These are phyloP conservation scores for Sclerotinia borealis DNA, from an alignment of 2,329 filamentous ascomycete genomes.

Conservation along the genomic window DNA sequence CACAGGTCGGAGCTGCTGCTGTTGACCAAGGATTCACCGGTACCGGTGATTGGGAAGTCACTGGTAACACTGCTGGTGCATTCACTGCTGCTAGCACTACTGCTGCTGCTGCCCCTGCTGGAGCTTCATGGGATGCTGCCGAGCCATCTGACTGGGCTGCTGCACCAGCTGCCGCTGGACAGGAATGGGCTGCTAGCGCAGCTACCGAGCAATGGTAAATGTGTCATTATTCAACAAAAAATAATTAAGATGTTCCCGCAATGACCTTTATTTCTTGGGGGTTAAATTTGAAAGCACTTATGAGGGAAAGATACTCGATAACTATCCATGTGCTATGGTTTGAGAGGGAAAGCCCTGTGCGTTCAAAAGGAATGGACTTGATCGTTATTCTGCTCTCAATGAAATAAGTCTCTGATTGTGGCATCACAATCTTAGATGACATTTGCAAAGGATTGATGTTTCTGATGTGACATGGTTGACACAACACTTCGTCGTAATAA, in stretches of 20 bases:
- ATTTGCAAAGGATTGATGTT: constrained; percentile 6
- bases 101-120: constrained; percentile 50
- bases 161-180: constrained; percentile 39
- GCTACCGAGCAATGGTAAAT: constrained; percentile 33
- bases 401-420: constrained; percentile 9
- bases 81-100: constrained; percentile 54
- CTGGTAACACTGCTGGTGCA: constrained; percentile 57
- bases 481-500: not conserved
- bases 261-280: constrained; percentile 30
- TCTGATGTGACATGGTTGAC: not conserved
- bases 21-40: constrained; percentile 72
- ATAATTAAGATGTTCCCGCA: constrained; percentile 19
- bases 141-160: constrained; percentile 43
- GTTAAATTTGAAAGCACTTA: constrained; percentile 71
- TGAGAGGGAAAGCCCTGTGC: constrained; percentile 97
- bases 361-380: constrained; percentile 46
- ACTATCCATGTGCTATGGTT: constrained; percentile 38
- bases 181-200: constrained; percentile 51
- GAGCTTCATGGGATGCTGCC: constrained; percentile 56
- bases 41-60: constrained; percentile 69
- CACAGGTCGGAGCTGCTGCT: constrained; percentile 59
- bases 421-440: constrained; percentile 4
- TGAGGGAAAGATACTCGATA: constrained; percentile 98
- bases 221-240: constrained; percentile 13
- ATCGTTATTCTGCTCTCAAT: constrained; percentile 16